phyloP scores from a whole-genome alignment of 352 stramenopile genomes.

The Phytophthora syringae region DNA sequence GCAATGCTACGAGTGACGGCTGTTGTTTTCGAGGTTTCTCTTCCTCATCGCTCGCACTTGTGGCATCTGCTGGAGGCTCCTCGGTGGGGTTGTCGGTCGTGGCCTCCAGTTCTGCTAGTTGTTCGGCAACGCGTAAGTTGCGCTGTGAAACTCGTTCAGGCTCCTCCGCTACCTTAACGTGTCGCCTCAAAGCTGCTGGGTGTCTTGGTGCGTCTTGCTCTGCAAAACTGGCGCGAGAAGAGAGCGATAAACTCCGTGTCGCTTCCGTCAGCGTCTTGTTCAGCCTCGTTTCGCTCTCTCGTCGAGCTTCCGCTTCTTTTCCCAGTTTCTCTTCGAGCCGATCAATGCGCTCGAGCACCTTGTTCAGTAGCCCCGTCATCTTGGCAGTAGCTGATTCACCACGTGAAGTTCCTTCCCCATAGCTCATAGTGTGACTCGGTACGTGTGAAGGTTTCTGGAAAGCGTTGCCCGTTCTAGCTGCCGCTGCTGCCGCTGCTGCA shows the following conservation, averaged over 20 bases:
- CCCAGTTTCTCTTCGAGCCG: constrained; percentile 59
- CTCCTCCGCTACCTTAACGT: constrained; percentile 47
- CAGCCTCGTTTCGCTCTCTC: constrained; percentile 55
- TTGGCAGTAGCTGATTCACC: constrained; percentile 27
- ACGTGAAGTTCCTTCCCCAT: constrained; percentile 19
- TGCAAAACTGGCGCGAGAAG: constrained; percentile 1
- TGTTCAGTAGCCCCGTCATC: constrained; percentile 41
- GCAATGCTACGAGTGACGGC: constrained; percentile 35
- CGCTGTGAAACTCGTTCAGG: constrained; percentile 71
- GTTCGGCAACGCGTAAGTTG: constrained; percentile 38
- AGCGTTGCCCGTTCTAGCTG: constrained; percentile 3
- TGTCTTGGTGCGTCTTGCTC: constrained; percentile 6
- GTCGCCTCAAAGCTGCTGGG: constrained; percentile 7
- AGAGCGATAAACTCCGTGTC: constrained; percentile 6
- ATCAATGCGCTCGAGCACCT: constrained; percentile 60
- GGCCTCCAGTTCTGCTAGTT: constrained; percentile 22
- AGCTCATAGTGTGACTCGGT: constrained; percentile 20
- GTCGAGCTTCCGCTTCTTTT: constrained; percentile 51
- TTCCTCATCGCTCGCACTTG: constrained; percentile 40
- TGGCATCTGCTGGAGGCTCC: constrained; percentile 29
- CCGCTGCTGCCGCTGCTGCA: constrained; percentile 17
- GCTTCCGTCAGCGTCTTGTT: constrained; percentile 32
- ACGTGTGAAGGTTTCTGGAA: not conserved
- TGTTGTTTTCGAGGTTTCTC: constrained; percentile 44
- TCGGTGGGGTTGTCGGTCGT: constrained; percentile 4